Conservation (phyloP, 345 rosid species). For the Populus ilicifolia region DNA sequence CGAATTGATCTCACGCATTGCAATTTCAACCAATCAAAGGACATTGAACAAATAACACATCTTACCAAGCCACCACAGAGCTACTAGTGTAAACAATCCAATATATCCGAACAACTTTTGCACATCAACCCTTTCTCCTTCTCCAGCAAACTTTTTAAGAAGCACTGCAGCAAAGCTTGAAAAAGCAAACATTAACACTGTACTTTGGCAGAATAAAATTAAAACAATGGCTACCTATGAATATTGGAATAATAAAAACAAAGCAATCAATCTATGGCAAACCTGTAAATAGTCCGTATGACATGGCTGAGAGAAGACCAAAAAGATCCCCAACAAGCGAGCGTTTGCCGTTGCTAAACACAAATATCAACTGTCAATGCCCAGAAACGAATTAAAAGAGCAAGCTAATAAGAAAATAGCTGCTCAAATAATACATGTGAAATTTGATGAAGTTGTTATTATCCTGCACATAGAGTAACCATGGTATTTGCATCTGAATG, state of each 20-base stretch:
- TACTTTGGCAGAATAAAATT: slow-evolving; percentile 1
- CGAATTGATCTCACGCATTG: background rate
- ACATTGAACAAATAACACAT: background rate
- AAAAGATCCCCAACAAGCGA: slow-evolving; percentile 91
- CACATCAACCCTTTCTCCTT: slow-evolving; percentile 89
- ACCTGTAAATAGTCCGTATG: slow-evolving; percentile 95
- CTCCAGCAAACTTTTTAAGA: slow-evolving; percentile 92
- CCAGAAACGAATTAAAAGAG: slow-evolving; percentile 23
- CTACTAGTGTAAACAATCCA: slow-evolving; percentile 91
- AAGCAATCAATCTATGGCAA: background rate
- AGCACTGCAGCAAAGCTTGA: slow-evolving; percentile 60
- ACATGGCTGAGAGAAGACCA: slow-evolving; percentile 94
- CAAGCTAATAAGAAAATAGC: slow-evolving; percentile 14
- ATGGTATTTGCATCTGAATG: background rate
- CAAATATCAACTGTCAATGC: slow-evolving; percentile 51
- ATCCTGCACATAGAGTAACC: background rate
- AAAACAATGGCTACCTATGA: background rate
- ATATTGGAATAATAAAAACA: background rate
- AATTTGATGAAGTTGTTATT: slow-evolving; percentile 11
- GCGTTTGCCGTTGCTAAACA: slow-evolving; percentile 74
- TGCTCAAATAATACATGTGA: slow-evolving; percentile 20
- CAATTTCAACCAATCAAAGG: background rate
- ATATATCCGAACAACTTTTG: slow-evolving; percentile 97
- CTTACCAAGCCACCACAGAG: slow-evolving; percentile 99
- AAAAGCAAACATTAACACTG: slow-evolving; percentile 2